A percentile compares a stretch with the other conserved stretches of the same genome.
phyloP scores from a whole-genome alignment of 116 monocot species.

The Iris pallida region DNA sequence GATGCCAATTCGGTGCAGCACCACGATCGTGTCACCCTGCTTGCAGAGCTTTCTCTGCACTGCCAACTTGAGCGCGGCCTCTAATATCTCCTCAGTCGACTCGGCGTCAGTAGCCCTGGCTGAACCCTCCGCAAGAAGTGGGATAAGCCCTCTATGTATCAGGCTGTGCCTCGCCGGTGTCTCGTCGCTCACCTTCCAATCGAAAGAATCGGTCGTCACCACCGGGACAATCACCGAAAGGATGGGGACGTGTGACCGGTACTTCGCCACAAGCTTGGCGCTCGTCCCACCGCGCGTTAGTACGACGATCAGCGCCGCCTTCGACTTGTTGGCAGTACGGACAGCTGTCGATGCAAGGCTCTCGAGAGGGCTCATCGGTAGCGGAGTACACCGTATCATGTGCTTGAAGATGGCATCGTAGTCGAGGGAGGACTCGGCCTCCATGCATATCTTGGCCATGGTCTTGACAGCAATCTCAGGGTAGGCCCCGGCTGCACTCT shows the following conservation, averaged over 20 bases:
- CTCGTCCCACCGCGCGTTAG: conserved; percentile 78
- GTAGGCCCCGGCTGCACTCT: conserved; percentile 88
- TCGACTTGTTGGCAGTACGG: conserved; percentile 64
- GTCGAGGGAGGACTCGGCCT: conserved; percentile 82
- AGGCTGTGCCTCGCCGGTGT: conserved; percentile 65
- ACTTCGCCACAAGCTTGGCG: conserved; percentile 76
- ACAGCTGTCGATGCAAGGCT: conserved; percentile 83
- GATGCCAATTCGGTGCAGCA: conserved; percentile 62
- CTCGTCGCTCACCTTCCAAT: conserved; percentile 67
- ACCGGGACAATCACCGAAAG: conserved; percentile 79
- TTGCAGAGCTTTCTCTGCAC: conserved; percentile 49
- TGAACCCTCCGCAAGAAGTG: conserved; percentile 71
- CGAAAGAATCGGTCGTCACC: conserved; percentile 53
- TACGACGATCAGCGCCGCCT: conserved; percentile 61
- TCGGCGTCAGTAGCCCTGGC: conserved; percentile 70
- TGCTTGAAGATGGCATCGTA: conserved; percentile 71
- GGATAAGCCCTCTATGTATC: conserved; percentile 70
- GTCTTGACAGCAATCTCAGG: conserved; percentile 76
- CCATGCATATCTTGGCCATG: conserved; percentile 81
- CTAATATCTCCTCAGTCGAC: conserved; percentile 72
- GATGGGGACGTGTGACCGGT: conserved; percentile 73
- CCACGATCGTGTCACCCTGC: conserved; percentile 59
- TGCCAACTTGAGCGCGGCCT: conserved; percentile 51
- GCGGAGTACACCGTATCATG: conserved; percentile 55
- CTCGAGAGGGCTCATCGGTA: conserved; percentile 92